A percentile compares a stretch with the other conserved stretches of the same genome.
Evolutionary conservation across 163 green algal genomes (phyloP).

Genomic region (Chlorella variabilis): DNA sequence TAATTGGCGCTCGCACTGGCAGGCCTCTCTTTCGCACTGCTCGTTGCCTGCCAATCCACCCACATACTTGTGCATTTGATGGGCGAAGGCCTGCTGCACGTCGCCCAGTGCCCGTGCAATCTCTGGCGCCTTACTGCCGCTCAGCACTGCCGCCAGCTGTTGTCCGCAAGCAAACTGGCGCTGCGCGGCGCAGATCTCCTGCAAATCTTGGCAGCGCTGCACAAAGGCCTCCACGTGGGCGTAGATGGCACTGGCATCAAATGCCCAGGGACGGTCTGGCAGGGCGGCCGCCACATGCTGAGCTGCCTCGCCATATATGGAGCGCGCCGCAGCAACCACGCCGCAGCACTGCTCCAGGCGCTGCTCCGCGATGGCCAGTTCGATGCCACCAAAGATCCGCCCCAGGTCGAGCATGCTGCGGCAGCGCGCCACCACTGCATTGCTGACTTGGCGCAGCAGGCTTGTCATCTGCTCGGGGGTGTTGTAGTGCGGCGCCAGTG

Average conservation of each 20-base stretch:
- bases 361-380: background rate
- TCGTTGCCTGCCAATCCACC: too few species aligned
- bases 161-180: slow-evolving; percentile 75
- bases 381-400: slow-evolving; percentile 8
- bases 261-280: slow-evolving; percentile 70
- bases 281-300: slow-evolving; percentile 1
- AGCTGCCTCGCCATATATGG: slow-evolving; percentile 37
- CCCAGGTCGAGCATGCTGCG: background rate
- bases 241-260: slow-evolving; percentile 79
- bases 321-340: slow-evolving; percentile 45
- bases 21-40: too few species aligned
- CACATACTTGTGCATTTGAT: slow-evolving; percentile 54
- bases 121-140: slow-evolving; percentile 3
- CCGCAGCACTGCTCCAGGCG: slow-evolving; percentile 57
- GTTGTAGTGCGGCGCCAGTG: slow-evolving; percentile 85
- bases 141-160: background rate
- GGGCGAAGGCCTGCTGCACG: slow-evolving; percentile 68
- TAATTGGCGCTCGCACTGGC: too few species aligned
- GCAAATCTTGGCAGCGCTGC: slow-evolving; percentile 83
- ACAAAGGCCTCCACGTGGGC: slow-evolving; percentile 90
- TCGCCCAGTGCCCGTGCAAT: slow-evolving; percentile 16
- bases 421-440: slow-evolving; percentile 59
- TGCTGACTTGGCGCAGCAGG: slow-evolving; percentile 82
- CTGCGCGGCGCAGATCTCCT: slow-evolving; percentile 86
- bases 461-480: slow-evolving; percentile 79